phyloP scores from a whole-genome alignment of 768 basidiomycete genomes.

The Daedaleopsis sinensis region DNA sequence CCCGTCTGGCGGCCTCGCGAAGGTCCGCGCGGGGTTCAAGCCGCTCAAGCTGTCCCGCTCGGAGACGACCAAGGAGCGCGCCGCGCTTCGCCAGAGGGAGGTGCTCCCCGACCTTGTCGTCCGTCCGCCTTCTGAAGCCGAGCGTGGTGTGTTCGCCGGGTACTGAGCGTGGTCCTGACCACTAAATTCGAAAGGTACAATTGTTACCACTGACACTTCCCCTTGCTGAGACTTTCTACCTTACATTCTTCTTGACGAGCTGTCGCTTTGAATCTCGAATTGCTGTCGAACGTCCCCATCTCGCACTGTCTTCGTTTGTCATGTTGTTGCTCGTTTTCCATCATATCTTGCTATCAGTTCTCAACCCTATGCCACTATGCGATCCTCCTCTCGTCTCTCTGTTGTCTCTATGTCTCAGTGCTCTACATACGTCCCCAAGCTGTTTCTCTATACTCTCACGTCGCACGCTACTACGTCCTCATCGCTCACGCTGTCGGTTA shows the following conservation, averaged over 20 bases:
- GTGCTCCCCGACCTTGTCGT: constrained; percentile 63
- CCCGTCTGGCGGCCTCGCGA: constrained; percentile 35
- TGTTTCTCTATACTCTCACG: constrained; percentile 17
- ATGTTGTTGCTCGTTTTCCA: constrained; percentile 2
- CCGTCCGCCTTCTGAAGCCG: constrained; percentile 57
- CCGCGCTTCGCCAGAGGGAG: constrained; percentile 56
- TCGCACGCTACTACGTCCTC: constrained; percentile 13
- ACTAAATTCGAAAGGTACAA: constrained; percentile 4
- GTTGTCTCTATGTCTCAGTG: constrained; percentile 13
- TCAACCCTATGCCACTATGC: constrained; percentile 22
- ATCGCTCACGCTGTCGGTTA: constrained; percentile 15
- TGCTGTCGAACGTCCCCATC: constrained; percentile 4
- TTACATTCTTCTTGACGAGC: constrained; percentile 19
- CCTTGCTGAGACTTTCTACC: constrained; percentile 15
- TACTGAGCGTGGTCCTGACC: constrained; percentile 30
- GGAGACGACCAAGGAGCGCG: constrained; percentile 66
- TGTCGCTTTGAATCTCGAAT: constrained; percentile 19
- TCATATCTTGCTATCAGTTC: constrained; percentile 6
- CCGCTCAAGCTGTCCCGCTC: constrained; percentile 61
- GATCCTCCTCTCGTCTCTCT: neutral
- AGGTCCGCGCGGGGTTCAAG: constrained; percentile 53
- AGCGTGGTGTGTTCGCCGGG: constrained; percentile 43
- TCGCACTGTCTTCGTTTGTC: constrained; percentile 3
- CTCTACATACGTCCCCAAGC: constrained; percentile 11
- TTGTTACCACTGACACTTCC: constrained; percentile 10